phyloP scores from a whole-genome alignment of 257 asterid species.

The Coffea canephora region DNA sequence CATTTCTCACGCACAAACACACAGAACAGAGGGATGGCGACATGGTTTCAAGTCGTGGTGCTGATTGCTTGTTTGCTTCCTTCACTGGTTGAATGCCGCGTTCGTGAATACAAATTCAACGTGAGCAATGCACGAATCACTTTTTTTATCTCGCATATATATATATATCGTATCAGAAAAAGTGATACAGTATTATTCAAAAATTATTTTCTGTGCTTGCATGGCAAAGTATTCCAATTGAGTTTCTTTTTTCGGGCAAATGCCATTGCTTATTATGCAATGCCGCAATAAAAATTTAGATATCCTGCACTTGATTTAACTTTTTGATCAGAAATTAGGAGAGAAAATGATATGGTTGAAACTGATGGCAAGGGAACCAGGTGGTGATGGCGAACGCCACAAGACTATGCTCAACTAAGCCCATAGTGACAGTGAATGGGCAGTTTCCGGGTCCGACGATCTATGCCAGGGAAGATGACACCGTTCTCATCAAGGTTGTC shows the following conservation, averaged over 20 bases:
- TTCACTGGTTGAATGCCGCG: constrained; percentile 27
- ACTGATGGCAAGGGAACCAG: constrained; percentile 21
- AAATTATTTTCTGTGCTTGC: too few species aligned
- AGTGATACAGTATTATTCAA: too few species aligned
- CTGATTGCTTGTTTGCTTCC: constrained; percentile 32
- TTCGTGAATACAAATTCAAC: constrained; percentile 50
- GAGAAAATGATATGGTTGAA: background rate
- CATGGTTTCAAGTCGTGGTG: constrained; percentile 32
- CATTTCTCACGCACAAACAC: background rate
- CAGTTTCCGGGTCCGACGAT: constrained; percentile 63
- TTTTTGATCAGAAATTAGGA: background rate
- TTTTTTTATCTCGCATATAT: too few species aligned
- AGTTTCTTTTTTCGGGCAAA: too few species aligned
- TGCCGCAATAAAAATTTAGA: too few species aligned
- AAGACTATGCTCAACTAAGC: constrained; percentile 51
- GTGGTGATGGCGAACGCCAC: constrained; percentile 38
- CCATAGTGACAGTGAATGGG: constrained; percentile 57
- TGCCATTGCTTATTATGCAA: too few species aligned
- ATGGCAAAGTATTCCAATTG: too few species aligned
- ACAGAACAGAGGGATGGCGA: constrained; percentile 19
- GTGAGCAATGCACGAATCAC: constrained; percentile 27
- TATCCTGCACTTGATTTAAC: too few species aligned
- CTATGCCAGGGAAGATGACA: constrained; percentile 58
- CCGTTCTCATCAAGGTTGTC: constrained; percentile 48
- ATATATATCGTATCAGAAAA: too few species aligned